phyloP scores from a whole-genome alignment of 1,284 basidiomycete species.

The Coniophora puteana region DNA sequence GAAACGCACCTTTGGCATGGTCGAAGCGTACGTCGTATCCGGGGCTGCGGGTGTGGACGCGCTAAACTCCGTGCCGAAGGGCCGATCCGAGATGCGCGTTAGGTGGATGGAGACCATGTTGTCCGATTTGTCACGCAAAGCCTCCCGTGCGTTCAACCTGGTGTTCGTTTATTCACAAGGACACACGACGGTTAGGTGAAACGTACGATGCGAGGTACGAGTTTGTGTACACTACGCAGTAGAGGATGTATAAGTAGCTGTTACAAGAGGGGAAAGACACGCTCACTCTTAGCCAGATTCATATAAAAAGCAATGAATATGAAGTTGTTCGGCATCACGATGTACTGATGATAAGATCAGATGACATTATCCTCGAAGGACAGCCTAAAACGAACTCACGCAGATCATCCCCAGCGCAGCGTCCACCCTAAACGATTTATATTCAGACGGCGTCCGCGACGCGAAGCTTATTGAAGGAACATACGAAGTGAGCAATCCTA shows the following conservation, averaged over 20 bases:
- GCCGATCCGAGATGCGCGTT: constrained; percentile 18
- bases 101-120: constrained; percentile 40
- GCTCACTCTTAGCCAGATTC: constrained; percentile 47
- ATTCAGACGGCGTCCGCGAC: neutral
- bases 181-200: neutral
- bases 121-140: constrained; percentile 31
- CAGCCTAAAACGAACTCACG: constrained; percentile 14
- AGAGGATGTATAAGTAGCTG: neutral
- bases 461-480: no score
- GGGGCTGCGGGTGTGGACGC: no score
- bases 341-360: no score
- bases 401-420: constrained; percentile 40
- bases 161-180: neutral
- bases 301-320: constrained; percentile 52
- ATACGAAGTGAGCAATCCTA: constrained; percentile 44
- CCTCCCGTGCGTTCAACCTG: constrained; percentile 41
- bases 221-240: constrained; percentile 41
- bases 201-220: constrained; percentile 45
- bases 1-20: neutral
- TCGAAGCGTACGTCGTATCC: no score
- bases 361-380: neutral
- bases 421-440: constrained; percentile 34
- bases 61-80: constrained; percentile 3
- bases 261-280: constrained; percentile 14
- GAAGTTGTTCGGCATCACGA: constrained; percentile 45